phyloP scores from a whole-genome alignment of 2,329 filamentous ascomycete species.

The Gaeumannomyces tritici region DNA sequence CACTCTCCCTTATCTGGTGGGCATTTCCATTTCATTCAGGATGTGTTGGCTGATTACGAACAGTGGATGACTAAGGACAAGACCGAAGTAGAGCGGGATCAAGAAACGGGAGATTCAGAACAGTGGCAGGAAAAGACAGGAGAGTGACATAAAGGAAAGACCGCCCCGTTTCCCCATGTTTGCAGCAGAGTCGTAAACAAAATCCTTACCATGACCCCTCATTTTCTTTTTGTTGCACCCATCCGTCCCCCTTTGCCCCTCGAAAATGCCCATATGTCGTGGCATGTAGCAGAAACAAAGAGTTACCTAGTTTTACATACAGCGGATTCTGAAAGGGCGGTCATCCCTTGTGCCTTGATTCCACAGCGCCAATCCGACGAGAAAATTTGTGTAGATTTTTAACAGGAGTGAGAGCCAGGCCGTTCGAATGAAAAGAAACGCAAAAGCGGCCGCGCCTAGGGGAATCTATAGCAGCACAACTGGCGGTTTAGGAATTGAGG shows the following conservation, averaged over 20 bases:
- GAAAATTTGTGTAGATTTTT: neutral
- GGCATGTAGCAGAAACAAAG: neutral
- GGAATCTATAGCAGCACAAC: neutral
- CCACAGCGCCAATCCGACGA: neutral
- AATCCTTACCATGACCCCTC: neutral
- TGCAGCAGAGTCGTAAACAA: neutral
- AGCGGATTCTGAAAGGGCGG: neutral
- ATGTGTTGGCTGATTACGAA: neutral
- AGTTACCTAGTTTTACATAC: neutral
- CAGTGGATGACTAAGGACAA: neutral
- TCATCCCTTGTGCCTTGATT: neutral
- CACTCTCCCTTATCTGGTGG: neutral
- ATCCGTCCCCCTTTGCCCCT: neutral
- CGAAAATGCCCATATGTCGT: neutral
- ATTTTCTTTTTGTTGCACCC: neutral
- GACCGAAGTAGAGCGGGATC: neutral
- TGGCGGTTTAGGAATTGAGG: neutral
- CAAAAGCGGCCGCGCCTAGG: neutral
- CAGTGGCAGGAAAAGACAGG: neutral
- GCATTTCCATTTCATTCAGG: neutral
- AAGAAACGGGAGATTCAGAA: neutral
- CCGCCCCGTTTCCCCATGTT: neutral
- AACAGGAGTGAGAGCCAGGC: neutral
- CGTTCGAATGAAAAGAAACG: neutral
- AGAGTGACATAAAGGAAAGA: neutral